Conservation (phyloP, 139 green algal genomes). For the Micractinium conductrix region DNA sequence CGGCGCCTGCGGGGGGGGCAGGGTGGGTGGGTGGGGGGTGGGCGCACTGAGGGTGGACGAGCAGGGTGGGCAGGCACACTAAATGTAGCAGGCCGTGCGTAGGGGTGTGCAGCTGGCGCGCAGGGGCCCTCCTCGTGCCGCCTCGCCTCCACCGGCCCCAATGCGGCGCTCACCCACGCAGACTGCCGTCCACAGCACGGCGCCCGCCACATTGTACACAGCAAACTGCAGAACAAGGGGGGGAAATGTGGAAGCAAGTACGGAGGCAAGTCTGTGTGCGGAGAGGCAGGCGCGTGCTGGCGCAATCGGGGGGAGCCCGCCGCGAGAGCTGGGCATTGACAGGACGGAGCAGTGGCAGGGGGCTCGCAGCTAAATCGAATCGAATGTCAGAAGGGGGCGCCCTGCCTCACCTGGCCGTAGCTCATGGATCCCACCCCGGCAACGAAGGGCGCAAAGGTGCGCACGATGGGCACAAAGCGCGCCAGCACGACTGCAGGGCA, state of each 20-base stretch:
- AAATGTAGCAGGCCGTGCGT: not conserved
- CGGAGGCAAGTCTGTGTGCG: too few relatives aligned
- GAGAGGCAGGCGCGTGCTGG: too few relatives aligned
- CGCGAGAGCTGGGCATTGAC: too few relatives aligned
- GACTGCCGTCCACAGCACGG: slow-evolving; percentile 82
- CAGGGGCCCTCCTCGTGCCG: too few relatives aligned
- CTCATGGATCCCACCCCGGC: slow-evolving; percentile 87
- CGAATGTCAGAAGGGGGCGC: too few relatives aligned
- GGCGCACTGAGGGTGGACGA: not conserved
- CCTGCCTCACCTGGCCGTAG: slow-evolving; percentile 51
- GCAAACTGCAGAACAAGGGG: slow-evolving; percentile 53
- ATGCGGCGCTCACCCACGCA: slow-evolving; percentile 69
- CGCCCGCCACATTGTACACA: slow-evolving; percentile 89
- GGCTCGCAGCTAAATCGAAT: too few relatives aligned
- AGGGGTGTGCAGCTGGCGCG: too few relatives aligned
- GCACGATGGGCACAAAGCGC: slow-evolving; percentile 93
- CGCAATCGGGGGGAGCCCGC: too few relatives aligned
- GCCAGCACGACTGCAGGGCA: slow-evolving; percentile 78
- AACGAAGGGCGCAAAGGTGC: slow-evolving; percentile 95
- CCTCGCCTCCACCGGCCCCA: too few relatives aligned
- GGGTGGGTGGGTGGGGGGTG: not conserved
- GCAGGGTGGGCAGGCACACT: not conserved
- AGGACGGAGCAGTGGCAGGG: too few relatives aligned
- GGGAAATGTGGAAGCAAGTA: too few relatives aligned
- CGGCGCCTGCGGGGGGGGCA: slow-evolving; percentile 40